phyloP scores from a whole-genome alignment of 371 early-diverging fungal species.

The Entomophthora muscae region DNA sequence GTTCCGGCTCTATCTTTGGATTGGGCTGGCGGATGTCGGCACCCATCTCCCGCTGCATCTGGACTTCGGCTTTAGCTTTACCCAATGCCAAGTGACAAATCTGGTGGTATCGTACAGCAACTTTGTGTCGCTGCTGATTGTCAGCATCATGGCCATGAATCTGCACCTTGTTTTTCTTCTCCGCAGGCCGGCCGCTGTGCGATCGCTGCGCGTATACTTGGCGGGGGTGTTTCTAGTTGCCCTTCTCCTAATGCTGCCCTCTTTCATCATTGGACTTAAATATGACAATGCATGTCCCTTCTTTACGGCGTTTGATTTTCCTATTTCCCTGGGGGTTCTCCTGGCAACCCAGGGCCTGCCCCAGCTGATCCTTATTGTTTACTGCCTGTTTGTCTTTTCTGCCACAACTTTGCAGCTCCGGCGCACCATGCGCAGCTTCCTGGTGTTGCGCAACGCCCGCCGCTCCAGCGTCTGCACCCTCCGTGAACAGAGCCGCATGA shows the following conservation, averaged over 20 bases:
- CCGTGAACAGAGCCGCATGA: background rate
- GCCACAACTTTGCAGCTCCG: background rate
- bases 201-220: background rate
- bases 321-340: background rate
- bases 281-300: background rate
- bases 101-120: background rate
- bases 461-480: background rate
- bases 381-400: background rate
- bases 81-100: background rate
- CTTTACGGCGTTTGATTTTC: background rate
- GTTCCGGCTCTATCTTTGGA: conserved; percentile 3
- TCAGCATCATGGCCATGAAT: background rate
- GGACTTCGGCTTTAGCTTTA: background rate
- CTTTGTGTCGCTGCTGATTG: background rate
- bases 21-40: conserved; percentile 1
- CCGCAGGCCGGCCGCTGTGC: background rate
- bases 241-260: background rate
- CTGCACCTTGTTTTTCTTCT: conserved; percentile 1
- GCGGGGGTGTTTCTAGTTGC: background rate
- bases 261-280: background rate
- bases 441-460: background rate
- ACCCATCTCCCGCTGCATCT: background rate
- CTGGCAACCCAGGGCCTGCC: background rate
- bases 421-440: background rate
- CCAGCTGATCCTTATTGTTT: background rate